Evolutionary conservation across 2,329 filamentous ascomycete species (phyloP), one percentile per base, ranked within the genome.

Genomic region (Colletotrichum orbiculare): DNA sequence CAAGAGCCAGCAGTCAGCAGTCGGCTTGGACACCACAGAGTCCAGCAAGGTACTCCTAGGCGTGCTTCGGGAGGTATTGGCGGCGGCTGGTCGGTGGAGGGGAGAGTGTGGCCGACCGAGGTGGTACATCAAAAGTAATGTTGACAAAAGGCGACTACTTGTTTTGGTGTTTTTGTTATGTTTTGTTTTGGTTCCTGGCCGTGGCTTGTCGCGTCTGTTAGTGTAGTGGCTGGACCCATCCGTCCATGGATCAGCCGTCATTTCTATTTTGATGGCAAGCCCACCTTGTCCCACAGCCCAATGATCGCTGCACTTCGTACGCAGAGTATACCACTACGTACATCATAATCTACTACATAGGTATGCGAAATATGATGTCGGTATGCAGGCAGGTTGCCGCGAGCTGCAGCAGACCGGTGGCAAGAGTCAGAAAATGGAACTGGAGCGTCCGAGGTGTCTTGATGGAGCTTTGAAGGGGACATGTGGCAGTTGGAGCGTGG

Each of bases 131-230:
- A 8, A 35, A 48, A 38, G 50, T 41, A 15, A 42, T 64, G 48
- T 54, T 43, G 60, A 58, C 47, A 38, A 39, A 49, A 53, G 15
- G 9, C 11, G 50, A 53, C 50, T 53, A 41, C 42, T 53, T 53
- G 50, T 53, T 53, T 46, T 53, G 47, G 48, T 43, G 54, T 50
- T 45, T 53, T 60, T 60, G 62, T 65, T 65, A 56, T 60, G 62
- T 65, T 65, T 65, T 65, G 63, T 66, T 66, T 66, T 66, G 58
- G 52, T 63, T 57, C 61, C 45, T 42, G 58, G 58, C 47, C 47
- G 53, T 66, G 63, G 63, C 63, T 66, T 66, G 58, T 65, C 62
- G 62, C 62, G 62, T 65, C 62, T 65, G 62, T 56, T 65, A 25
- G 25, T 25, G 25, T 56, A 66, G 58, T 45, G 63, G 63, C 42